A percentile compares a stretch with the other conserved stretches of the same genome.
phyloP scores from a whole-genome alignment of 2,329 filamentous ascomycete genomes.

The Ophiostoma quercus region DNA sequence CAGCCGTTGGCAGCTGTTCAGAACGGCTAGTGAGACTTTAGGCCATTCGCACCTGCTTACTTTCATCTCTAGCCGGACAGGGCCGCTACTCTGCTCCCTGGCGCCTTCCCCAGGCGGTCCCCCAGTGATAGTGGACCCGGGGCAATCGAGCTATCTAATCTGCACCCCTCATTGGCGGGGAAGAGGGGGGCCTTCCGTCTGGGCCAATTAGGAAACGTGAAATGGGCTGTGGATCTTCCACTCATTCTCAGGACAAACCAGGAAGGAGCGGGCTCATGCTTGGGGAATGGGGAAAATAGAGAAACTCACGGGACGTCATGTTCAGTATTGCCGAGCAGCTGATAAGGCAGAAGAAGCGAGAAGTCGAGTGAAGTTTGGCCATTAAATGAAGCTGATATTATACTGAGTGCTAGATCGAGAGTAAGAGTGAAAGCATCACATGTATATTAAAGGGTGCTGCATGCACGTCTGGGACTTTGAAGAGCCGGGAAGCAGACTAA shows the following conservation, averaged over 20 bases:
- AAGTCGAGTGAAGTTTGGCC: background rate
- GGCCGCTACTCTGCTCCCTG: background rate
- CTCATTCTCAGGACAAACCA: background rate
- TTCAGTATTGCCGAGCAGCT: background rate
- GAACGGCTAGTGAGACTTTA: background rate
- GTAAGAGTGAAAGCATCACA: background rate
- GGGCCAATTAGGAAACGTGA: conserved; percentile 13
- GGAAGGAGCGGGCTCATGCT: background rate
- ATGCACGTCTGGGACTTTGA: background rate
- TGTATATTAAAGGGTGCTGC: background rate
- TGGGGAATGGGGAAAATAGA: conserved; percentile 15
- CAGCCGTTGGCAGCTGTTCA: background rate
- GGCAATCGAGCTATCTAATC: background rate
- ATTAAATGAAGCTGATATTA: background rate
- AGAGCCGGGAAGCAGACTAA: background rate
- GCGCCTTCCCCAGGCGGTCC: conserved; percentile 1
- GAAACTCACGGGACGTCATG: conserved; percentile 16
- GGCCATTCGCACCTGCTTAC: conserved; percentile 1
- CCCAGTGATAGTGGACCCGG: background rate
- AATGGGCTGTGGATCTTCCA: background rate
- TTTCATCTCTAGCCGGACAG: conserved; percentile 8
- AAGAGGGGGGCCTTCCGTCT: conserved; percentile 7
- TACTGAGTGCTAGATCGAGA: background rate
- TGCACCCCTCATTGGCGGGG: conserved; percentile 22
- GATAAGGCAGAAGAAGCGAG: background rate